phyloP scores from a whole-genome alignment of 2,329 filamentous ascomycete species.

The Didymosphaeria variabile region DNA sequence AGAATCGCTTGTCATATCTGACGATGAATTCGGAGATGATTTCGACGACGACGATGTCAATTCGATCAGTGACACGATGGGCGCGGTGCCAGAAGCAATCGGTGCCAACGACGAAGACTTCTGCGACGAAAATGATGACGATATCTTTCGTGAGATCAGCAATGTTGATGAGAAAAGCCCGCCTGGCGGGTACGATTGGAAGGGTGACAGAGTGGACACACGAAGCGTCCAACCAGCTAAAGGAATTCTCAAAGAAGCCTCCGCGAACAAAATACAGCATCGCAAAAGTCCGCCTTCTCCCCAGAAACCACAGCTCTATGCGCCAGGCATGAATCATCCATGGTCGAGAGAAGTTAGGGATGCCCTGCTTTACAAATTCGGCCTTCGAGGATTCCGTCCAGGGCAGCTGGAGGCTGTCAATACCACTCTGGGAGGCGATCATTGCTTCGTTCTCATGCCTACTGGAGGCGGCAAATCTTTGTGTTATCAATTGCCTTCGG shows the following conservation, averaged over 20 bases:
- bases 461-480: conserved; percentile 97
- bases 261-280: conserved; percentile 29
- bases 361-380: conserved; percentile 83
- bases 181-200: conserved; percentile 39
- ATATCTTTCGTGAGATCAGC: conserved; percentile 52
- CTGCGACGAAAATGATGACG: conserved; percentile 43
- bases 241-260: conserved; percentile 45
- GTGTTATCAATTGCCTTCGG: conserved; percentile 92
- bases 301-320: conserved; percentile 37
- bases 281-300: conserved; percentile 33
- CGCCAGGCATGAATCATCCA: conserved; percentile 52
- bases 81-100: conserved; percentile 18
- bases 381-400: conserved; percentile 83
- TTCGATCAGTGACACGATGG: conserved; percentile 36
- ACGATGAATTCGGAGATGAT: conserved; percentile 37
- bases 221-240: conserved; percentile 25
- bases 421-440: conserved; percentile 83
- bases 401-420: conserved; percentile 98
- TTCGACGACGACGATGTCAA: conserved; percentile 39
- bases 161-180: conserved; percentile 55
- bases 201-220: conserved; percentile 31
- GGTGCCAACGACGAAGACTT: conserved; percentile 37
- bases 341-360: conserved; percentile 89
- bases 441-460: conserved; percentile 96
- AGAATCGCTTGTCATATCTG: conserved; percentile 24